Evolutionary conservation across 441 rosid genomes (phyloP).

Genomic region (Gossypium armourianum): DNA sequence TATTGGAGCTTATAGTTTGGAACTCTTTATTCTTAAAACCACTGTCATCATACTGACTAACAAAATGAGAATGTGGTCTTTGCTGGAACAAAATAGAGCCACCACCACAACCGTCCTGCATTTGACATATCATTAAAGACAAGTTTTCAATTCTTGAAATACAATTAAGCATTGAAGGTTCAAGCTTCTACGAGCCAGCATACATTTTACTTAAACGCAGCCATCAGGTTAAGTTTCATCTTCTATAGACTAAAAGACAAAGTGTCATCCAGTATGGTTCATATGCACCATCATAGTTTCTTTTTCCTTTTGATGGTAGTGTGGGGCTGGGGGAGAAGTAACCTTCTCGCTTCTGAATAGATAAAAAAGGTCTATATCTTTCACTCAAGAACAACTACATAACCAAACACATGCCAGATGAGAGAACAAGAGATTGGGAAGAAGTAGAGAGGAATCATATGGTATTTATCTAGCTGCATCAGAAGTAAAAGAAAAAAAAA

Average conservation of each 20-base stretch:
- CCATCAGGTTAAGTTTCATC: background rate
- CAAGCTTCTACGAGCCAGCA: background rate
- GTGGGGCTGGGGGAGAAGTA: background rate
- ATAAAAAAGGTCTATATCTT: background rate
- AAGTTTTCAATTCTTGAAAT: background rate
- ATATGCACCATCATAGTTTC: background rate
- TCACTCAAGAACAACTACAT: constrained; percentile 3
- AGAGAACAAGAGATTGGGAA: background rate
- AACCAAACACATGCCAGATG: background rate
- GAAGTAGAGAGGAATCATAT: background rate
- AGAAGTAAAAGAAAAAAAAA: background rate
- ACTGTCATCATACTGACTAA: constrained; percentile 26
- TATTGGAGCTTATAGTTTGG: constrained; percentile 20
- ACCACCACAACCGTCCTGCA: constrained; percentile 23
- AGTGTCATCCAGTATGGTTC: background rate
- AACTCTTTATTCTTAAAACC: constrained; percentile 23
- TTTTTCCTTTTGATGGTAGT: background rate
- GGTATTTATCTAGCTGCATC: background rate
- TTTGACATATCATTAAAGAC: background rate
- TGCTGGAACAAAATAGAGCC: constrained; percentile 21
- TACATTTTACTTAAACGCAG: background rate
- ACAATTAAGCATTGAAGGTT: background rate
- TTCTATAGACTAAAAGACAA: background rate
- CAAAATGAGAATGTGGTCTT: constrained; percentile 25
- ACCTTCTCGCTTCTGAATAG: background rate